phyloP scores from a whole-genome alignment of 2,329 filamentous ascomycete genomes.

The Pleomassaria siparia region DNA sequence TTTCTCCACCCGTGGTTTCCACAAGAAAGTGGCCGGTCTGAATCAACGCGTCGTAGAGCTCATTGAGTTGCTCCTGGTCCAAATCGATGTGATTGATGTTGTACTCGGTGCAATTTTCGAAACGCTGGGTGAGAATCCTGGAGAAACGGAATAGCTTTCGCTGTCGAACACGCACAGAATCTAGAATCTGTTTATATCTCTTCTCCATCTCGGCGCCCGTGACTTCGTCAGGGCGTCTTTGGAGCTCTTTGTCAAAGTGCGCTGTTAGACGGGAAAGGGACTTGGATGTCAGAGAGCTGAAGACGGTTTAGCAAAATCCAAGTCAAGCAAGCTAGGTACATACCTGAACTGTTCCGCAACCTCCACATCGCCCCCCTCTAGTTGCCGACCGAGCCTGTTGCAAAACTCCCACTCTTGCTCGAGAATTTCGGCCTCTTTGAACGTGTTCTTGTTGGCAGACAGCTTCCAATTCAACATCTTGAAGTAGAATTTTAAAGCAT shows the following conservation, averaged over 20 bases:
- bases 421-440: conserved; percentile 96
- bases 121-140: conserved; percentile 84
- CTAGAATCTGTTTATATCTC: conserved; percentile 90
- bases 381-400: conserved; percentile 85
- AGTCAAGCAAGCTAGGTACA: background rate
- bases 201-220: conserved; percentile 85
- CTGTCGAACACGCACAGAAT: conserved; percentile 94
- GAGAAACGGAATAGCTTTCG: conserved; percentile 96
- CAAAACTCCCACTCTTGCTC: conserved; percentile 99
- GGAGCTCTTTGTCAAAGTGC: conserved; percentile 90
- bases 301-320: conserved; percentile 26
- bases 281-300: conserved; percentile 82
- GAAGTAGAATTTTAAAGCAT: conserved; percentile 97
- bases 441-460: conserved; percentile 96
- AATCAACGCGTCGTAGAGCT: conserved; percentile 78
- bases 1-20: conserved; percentile 68
- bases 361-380: conserved; percentile 93
- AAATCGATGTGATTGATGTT: conserved; percentile 77
- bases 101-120: conserved; percentile 96
- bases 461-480: conserved; percentile 98
- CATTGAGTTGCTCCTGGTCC: conserved; percentile 66
- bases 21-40: conserved; percentile 86
- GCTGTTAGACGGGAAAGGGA: conserved; percentile 83
- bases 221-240: conserved; percentile 80
- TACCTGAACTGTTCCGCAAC: conserved; percentile 94